These are phyloP conservation scores for Baudoinia panamericana DNA, from an alignment of 495 filamentous ascomycete species.

Conservation along the genomic window DNA sequence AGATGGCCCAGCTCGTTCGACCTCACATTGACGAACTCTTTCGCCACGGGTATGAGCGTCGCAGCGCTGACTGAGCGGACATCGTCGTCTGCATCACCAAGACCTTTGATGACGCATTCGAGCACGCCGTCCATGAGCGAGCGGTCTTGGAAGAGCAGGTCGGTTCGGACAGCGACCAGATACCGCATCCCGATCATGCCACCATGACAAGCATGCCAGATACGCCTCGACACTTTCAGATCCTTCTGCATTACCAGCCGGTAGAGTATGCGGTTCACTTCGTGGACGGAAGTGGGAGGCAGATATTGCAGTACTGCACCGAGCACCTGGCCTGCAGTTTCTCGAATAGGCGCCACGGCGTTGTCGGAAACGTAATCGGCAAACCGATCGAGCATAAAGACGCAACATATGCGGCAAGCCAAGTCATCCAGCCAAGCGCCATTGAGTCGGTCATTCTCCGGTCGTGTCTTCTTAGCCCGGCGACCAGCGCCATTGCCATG, in stretches of 20 bases:
- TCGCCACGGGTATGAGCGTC: constrained; percentile 86
- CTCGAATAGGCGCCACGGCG: constrained; percentile 87
- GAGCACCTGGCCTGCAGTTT: constrained; percentile 91
- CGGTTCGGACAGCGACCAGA: constrained; percentile 84
- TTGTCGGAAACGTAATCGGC: constrained; percentile 97
- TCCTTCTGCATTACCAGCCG: constrained; percentile 86
- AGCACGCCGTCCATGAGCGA: constrained; percentile 88
- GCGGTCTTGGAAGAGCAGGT: constrained; percentile 68
- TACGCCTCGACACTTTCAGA: constrained; percentile 44
- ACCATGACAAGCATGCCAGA: constrained; percentile 94
- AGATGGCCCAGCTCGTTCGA: constrained; percentile 60
- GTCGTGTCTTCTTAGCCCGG: constrained; percentile 49
- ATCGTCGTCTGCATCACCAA: constrained; percentile 84
- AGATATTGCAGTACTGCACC: constrained; percentile 78
- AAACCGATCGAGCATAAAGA: constrained; percentile 94
- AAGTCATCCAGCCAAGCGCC: constrained; percentile 81
- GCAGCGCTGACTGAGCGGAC: constrained; percentile 94
- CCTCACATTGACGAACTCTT: constrained; percentile 78
- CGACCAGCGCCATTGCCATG: constrained; percentile 89
- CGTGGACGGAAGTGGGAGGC: constrained; percentile 57
- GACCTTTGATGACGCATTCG: constrained; percentile 82
- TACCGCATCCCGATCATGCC: constrained; percentile 95
- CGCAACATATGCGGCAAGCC: constrained; percentile 80
- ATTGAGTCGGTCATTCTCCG: constrained; percentile 68
- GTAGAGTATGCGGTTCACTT: constrained; percentile 67